These are phyloP conservation scores for Candida takata DNA, from an alignment of 805 yeast species.

Conservation along the genomic window DNA sequence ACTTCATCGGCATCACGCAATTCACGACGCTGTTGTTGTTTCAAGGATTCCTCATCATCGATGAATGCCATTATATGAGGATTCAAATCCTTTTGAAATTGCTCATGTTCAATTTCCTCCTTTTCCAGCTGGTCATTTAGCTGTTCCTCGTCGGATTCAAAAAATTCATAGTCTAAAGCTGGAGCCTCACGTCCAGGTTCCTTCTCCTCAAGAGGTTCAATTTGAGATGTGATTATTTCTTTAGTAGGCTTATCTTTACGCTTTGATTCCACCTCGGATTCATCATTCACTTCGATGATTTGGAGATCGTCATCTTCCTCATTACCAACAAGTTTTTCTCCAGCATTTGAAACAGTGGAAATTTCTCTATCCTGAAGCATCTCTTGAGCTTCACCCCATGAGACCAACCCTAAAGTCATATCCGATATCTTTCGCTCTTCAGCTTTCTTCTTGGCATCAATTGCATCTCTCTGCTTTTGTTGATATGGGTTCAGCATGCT, in stretches of 20 bases:
- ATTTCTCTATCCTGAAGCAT: conserved; percentile 17
- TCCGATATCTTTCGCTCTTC: conserved; percentile 4
- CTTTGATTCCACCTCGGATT: background rate
- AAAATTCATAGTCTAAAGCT: conserved; percentile 55
- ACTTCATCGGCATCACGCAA: conserved; percentile 90
- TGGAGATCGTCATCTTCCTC: conserved; percentile 16
- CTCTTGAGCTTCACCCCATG: conserved; percentile 43
- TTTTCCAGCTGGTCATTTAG: conserved; percentile 52
- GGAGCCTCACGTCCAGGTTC: background rate
- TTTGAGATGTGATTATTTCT: background rate
- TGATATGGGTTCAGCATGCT: conserved; percentile 5
- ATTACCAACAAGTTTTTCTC: conserved; percentile 1
- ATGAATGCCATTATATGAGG: conserved; percentile 14
- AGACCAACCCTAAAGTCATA: conserved; percentile 33
- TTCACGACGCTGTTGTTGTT: conserved; percentile 56
- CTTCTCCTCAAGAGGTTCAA: conserved; percentile 6
- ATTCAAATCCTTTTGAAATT: conserved; percentile 43
- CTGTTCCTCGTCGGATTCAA: conserved; percentile 71
- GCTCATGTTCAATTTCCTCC: conserved; percentile 69
- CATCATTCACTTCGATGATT: conserved; percentile 3
- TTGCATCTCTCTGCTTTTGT: conserved; percentile 2
- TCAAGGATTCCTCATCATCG: conserved; percentile 42
- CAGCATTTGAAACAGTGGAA: too few species aligned
- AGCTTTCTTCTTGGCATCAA: conserved; percentile 5
- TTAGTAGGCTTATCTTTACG: background rate